Base-by-base conservation (phyloP, 371 early-diverging fungal genomes). In the Mucor piriformis region DNA sequence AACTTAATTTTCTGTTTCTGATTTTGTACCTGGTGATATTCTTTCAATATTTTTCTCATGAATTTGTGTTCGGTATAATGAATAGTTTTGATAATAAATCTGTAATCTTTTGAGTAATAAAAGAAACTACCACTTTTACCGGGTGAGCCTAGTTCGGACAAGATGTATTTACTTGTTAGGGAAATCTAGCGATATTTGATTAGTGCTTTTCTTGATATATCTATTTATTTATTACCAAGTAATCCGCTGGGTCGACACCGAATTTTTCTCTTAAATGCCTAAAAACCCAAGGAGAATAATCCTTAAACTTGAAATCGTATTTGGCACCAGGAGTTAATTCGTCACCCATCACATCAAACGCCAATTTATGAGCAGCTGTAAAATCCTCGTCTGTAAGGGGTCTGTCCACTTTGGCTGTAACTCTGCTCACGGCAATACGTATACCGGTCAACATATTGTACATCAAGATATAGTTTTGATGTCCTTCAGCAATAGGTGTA, bases 241-340 rank as follows among this genome's bases (percentile, higher is more conserved):
- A 98, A 59, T 98, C 97, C 11, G 92, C 92, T 12, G 97, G 86
- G 66, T 95, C 94, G 29, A 98, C 88, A 34, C 88, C 83, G 73
- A 96, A 97, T 25, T 84, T 80, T 58, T 94, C 90, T 42, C 99
- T 81, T 43, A 97, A 81, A 64, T 87, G 76, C 42, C 97, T 88
- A 69, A 98, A 98, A 1, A 95, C 95, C 95, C 94, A 95, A 3
- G 97, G 99, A 5, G 96, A 93, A 77, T 97, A 97, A 73, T 98
- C 99, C 70, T 97, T 98, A 71, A 97, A 98, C 74, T 97, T 97
- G 75, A 97, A 98, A 65, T 98, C 98, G 70, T 97, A 98, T 64
- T 91, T 90, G 16, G 94, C 91, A 15, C 91, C 89, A 3, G 97
- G 93, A 12, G 94, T 95, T 70, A 95, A 67, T 69, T 98, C 97